phyloP scores from a whole-genome alignment of 768 basidiomycete genomes.

The Guyanaporus albipodus region DNA sequence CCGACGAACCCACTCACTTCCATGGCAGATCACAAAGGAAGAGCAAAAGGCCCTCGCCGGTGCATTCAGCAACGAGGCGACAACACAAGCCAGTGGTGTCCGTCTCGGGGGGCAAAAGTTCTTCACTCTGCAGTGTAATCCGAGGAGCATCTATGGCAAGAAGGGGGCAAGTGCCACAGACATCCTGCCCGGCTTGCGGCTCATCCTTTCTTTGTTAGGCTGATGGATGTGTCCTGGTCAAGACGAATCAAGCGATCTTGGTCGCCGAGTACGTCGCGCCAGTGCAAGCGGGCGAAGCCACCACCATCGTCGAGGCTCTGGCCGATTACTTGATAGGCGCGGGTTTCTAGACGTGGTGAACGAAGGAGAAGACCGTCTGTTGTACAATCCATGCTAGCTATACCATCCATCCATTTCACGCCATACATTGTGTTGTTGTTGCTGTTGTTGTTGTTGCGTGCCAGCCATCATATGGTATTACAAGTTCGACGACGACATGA shows the following conservation, averaged over 20 bases:
- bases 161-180: slow-evolving; percentile 52
- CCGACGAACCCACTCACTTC: neutral
- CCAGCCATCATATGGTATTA: too few species aligned
- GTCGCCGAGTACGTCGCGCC: slow-evolving; percentile 72
- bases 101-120: slow-evolving; percentile 69
- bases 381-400: too few species aligned
- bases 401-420: too few species aligned
- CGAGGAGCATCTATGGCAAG: slow-evolving; percentile 59
- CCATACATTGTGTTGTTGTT: too few species aligned
- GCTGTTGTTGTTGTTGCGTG: too few species aligned
- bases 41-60: slow-evolving; percentile 29
- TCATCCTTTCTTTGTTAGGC: slow-evolving; percentile 41
- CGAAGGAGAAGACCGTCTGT: slow-evolving; percentile 2
- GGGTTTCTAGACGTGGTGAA: slow-evolving; percentile 41
- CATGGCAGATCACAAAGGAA: slow-evolving; percentile 16
- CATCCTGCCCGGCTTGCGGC: neutral
- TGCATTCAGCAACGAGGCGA: slow-evolving; percentile 41
- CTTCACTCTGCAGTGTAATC: slow-evolving; percentile 52
- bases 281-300: slow-evolving; percentile 61
- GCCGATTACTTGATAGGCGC: slow-evolving; percentile 73
- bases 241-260: slow-evolving; percentile 83
- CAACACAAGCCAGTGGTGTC: slow-evolving; percentile 55
- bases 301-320: slow-evolving; percentile 58
- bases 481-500: slow-evolving; percentile 5
- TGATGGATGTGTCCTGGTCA: slow-evolving; percentile 69